phyloP scores from a whole-genome alignment of 140 eudicot species.

The Stevia rebaudiana region DNA sequence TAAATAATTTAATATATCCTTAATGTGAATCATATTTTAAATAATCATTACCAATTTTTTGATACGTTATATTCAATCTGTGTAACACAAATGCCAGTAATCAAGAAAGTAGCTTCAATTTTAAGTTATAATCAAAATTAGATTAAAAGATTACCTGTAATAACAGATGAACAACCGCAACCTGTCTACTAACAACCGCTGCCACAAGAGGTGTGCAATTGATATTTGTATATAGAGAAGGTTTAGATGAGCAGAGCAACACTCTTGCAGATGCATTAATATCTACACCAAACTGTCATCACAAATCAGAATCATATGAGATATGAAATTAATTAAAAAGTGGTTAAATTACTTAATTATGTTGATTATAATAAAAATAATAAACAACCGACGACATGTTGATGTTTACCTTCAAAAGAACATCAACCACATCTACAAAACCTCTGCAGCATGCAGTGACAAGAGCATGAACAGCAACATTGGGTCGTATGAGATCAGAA shows the following conservation, averaged over 20 bases:
- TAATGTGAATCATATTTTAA: too few relatives aligned
- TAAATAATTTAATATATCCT: too few relatives aligned
- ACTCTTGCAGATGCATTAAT: conserved; percentile 64
- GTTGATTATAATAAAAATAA: not conserved
- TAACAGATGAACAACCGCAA: conserved; percentile 60
- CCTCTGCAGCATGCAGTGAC: conserved; percentile 91
- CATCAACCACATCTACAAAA: conserved; percentile 53
- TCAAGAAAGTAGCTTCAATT: not conserved
- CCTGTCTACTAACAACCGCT: conserved; percentile 87
- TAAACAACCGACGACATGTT: not conserved
- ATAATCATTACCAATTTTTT: too few relatives aligned
- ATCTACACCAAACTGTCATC: conserved; percentile 74
- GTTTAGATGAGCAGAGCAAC: conserved; percentile 73
- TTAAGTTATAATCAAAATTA: not conserved
- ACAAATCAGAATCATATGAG: conserved; percentile 8
- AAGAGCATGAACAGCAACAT: conserved; percentile 69
- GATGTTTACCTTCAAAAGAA: conserved; percentile 63
- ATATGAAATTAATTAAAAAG: not conserved
- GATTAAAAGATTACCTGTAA: conserved; percentile 50
- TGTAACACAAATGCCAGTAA: not conserved
- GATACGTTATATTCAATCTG: too few relatives aligned
- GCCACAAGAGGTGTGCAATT: conserved; percentile 82
- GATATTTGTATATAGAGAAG: conserved; percentile 71
- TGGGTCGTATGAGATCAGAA: conserved; percentile 86
- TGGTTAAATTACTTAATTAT: too few relatives aligned